Evolutionary conservation across 352 stramenopile species (phyloP), one percentile per base, ranked within the genome.

Genomic region (Phytophthora lateralis): DNA sequence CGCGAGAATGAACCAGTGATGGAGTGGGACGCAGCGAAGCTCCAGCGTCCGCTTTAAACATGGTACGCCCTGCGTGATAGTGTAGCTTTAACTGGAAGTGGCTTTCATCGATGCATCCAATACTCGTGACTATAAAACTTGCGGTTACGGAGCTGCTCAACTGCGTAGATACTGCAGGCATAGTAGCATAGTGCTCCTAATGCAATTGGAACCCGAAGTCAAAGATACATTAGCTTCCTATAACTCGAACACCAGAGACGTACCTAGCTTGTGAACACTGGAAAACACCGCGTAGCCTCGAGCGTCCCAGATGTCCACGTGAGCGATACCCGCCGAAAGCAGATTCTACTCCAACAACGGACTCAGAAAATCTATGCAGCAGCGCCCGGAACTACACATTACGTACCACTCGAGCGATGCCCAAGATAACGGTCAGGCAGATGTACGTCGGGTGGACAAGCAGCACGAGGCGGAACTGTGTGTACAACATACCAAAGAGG

Each of bases 1-100:
- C 80, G 91, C 15, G 76, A 95, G 29, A 89, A 94, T 39, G 81
- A 97, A 59, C 85, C 86, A 0, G 75, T 80, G 35, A 97, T 97
- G 89, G 67, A 87, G 43, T 97, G 91, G 91, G 39, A 45, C 4
- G 26, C 26, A 30, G 26, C 26, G 26, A 30, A 30, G 26, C 26
- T 30, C 26, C 26, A 30, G 26, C 26, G 26, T 6, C 26, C 26
- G 26, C 26, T 30, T 30, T 30, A 30, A 30, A 30, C 26, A 8
- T 8, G 26, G 6, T 30, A 30, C 7, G 26, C 26, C 4, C 26
- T 15, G 1, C 21, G 3, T 24, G 21, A 24, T 24, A 24, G 21
- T 24, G 21, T 24, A 24, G 30, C 15, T 12, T 37, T 15, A 15
- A 37, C 3, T 37, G 30, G 8, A 15, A 37, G 12, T 37, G 30